Percentiles rank a stretch among this genome's conserved stretches.
phyloP scores from a whole-genome alignment of 208 protist species.

The Leishmania amazonensis region DNA sequence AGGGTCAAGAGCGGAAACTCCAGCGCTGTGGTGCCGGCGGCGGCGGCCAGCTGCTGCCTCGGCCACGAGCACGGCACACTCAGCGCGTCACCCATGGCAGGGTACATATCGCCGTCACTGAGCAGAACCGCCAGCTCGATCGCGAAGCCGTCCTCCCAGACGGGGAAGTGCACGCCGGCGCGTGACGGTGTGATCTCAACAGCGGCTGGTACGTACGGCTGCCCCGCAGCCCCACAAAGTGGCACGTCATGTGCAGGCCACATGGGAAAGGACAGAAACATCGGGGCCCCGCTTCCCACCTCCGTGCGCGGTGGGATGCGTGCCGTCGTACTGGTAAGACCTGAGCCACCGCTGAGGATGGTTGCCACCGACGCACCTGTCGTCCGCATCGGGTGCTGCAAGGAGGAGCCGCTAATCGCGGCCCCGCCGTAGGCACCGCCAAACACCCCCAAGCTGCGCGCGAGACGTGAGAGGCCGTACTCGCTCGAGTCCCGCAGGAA shows the following conservation, averaged over 20 bases:
- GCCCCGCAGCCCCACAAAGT: neutral
- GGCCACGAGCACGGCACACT: conserved; percentile 29
- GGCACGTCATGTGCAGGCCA: conserved; percentile 18
- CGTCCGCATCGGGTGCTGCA: neutral
- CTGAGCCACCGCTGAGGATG: conserved; percentile 1
- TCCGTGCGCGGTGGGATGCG: conserved; percentile 24
- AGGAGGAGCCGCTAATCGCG: neutral
- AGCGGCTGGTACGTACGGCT: conserved; percentile 5
- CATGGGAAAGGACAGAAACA: conserved; percentile 35
- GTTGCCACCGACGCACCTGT: neutral
- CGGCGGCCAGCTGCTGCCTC: neutral
- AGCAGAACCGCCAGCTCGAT: conserved; percentile 35
- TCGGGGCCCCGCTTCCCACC: conserved; percentile 2
- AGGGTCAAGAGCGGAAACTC: conserved; percentile 33
- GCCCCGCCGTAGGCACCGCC: conserved; percentile 4
- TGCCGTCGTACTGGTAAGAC: neutral
- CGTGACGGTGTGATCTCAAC: conserved; percentile 21
- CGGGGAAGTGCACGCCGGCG: conserved; percentile 24
- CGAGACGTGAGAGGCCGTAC: conserved; percentile 26
- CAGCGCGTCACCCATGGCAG: conserved; percentile 28
- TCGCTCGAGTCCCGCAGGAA: conserved; percentile 22
- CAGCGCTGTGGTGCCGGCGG: conserved; percentile 9
- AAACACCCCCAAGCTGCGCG: conserved; percentile 25
- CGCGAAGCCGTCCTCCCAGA: conserved; percentile 44
- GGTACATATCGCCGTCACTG: conserved; percentile 33